These are phyloP conservation scores for Sinapis alba DNA, from an alignment of 441 rosid genomes.

Conservation along the genomic window DNA sequence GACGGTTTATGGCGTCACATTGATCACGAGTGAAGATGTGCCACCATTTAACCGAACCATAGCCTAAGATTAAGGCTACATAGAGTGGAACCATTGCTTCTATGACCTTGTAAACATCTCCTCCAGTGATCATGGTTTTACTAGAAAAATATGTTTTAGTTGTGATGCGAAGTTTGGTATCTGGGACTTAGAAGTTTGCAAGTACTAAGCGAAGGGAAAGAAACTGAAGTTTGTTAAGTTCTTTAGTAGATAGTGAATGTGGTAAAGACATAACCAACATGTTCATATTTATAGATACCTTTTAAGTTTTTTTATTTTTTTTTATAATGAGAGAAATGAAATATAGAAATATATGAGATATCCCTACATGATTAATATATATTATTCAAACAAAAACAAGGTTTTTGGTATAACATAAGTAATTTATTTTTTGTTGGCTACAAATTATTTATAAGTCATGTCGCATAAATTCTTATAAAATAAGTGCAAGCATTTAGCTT, in stretches of 20 bases:
- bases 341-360: background rate
- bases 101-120: conserved; percentile 77
- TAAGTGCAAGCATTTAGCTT: background rate
- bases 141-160: background rate
- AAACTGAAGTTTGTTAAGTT: conserved; percentile 6
- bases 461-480: conserved; percentile 5
- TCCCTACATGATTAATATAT: background rate
- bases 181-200: conserved; percentile 4
- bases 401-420: background rate
- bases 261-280: conserved; percentile 8
- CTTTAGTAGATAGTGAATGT: conserved; percentile 25
- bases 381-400: background rate
- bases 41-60: conserved; percentile 97
- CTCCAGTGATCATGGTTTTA: conserved; percentile 70
- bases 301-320: background rate
- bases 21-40: conserved; percentile 69
- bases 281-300: conserved; percentile 31
- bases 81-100: conserved; percentile 87
- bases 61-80: conserved; percentile 77
- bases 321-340: background rate
- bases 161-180: background rate
- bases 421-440: background rate
- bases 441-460: background rate
- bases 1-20: conserved; percentile 71
- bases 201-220: conserved; percentile 21